Evolutionary conservation across 345 rosid species (phyloP), one percentile per base, ranked within the genome.

Genomic region (Hibiscus trionum): DNA sequence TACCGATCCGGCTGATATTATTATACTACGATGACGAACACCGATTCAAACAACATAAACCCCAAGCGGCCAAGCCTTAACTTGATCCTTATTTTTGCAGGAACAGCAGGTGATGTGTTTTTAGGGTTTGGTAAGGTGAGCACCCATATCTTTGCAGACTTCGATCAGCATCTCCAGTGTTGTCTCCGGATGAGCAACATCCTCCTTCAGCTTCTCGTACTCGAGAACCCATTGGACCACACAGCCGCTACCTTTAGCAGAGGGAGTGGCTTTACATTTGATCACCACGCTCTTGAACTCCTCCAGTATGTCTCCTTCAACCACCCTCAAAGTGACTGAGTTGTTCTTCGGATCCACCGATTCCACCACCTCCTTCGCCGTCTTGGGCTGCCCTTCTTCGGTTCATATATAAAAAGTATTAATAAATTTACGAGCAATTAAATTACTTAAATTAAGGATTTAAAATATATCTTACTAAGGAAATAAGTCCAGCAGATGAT

Each of bases 271-370:
- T 42, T 79, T 37, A 33, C 70, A 11, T 0, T 0, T 66, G 0
- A 50, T 0, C 5, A 3, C 57, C 52, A 75, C 76, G 35, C 31
- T 49, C 70, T 83, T 83, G 75, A n/a, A 77, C 24, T 83, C 84
- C 56, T 81, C 73, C 72, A 70, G 3, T 33, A 83, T 61, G 3
- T 78, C 86, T 24, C 86, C 84, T 59, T 77, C 86, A 0, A 78
- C 21, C 60, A 81, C 52, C 46, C 37, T 72, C 52, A 21, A 72
- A 5, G 72, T 81, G 50, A 74, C 65, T 2, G 75, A 79, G 7
- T 66, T 17, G 26, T 79, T 83, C 49, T 3, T 77, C 14, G 74
- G 76, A 52, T 83, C 86, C 29, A 81, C 46, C 6, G 74, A 39
- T 61, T 78, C 84, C 11, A 83, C 8, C 14, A 66, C 7, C 50